Percentiles rank a stretch among this genome's conserved stretches.
Conservation (phyloP, 306 rosid species). For the Medicago arabica region DNA sequence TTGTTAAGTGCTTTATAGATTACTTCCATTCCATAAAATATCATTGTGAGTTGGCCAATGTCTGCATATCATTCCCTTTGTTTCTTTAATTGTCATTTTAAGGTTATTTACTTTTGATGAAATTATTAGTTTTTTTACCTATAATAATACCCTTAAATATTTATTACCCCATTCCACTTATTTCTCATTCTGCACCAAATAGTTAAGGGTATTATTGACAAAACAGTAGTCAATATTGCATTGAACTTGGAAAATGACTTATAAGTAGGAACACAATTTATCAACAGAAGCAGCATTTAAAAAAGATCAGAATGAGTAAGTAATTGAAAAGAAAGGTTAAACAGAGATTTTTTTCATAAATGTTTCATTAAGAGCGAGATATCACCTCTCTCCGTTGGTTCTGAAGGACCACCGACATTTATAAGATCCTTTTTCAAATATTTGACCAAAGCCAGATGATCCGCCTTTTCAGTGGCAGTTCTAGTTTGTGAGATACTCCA, state of each 20-base stretch:
- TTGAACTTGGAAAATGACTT: too few species aligned
- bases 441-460: conserved; percentile 78
- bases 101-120: too few species aligned
- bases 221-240: too few species aligned
- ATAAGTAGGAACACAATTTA: too few species aligned
- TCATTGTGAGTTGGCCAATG: background rate
- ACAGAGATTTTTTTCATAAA: background rate
- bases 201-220: too few species aligned
- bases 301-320: background rate
- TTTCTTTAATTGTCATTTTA: too few species aligned
- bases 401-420: conserved; percentile 39
- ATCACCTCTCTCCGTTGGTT: conserved; percentile 36
- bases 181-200: too few species aligned
- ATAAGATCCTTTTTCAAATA: conserved; percentile 68
- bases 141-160: too few species aligned
- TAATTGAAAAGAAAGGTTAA: background rate
- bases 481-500: conserved; percentile 78
- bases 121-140: too few species aligned
- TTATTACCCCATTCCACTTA: too few species aligned
- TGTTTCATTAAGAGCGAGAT: conserved; percentile 24
- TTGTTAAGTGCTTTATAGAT: too few species aligned
- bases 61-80: background rate
- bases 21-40: conserved; percentile 23
- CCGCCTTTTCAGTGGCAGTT: conserved; percentile 73
- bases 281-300: too few species aligned